Conservation (phyloP, 176 grass and related monocot species). For the Paspalum vaginatum region DNA sequence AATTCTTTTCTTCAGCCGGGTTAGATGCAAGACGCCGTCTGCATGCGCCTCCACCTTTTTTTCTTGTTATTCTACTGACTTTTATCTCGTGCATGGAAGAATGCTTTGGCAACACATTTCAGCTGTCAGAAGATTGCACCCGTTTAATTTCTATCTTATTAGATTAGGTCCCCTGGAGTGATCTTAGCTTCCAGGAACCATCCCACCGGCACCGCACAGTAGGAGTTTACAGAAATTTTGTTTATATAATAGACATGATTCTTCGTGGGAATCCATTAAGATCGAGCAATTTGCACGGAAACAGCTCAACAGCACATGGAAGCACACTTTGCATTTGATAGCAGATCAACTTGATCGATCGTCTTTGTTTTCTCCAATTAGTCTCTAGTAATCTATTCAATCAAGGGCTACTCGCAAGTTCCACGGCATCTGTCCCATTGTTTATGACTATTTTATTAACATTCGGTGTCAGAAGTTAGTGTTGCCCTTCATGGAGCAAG, state of each 20-base stretch:
- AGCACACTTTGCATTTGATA: slow-evolving; percentile 8
- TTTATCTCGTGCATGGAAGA: not conserved
- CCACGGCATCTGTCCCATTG: slow-evolving; percentile 3
- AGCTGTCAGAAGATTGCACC: not conserved
- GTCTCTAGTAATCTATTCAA: not conserved
- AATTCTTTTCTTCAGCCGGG: not conserved
- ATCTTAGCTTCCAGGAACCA: slow-evolving; percentile 28
- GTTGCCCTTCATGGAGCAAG: not conserved
- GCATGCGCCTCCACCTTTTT: not conserved
- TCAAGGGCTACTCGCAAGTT: not conserved
- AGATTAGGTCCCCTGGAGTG: not conserved
- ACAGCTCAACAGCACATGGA: slow-evolving; percentile 47
- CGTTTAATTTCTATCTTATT: slow-evolving; percentile 5
- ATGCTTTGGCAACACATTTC: not conserved
- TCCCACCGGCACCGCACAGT: not conserved
- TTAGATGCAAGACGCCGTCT: not conserved
- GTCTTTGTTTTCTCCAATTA: slow-evolving; percentile 50
- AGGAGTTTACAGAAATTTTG: not conserved
- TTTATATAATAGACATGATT: not conserved
- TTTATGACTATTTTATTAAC: slow-evolving; percentile 15
- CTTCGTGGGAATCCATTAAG: slow-evolving; percentile 28
- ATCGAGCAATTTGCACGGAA: slow-evolving; percentile 30
- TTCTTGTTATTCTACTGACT: not conserved
- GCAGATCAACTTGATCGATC: not conserved
- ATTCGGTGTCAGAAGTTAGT: not conserved